Conservation (phyloP, 192 early-diverging fungal genomes). For the Pilaira anomala region DNA sequence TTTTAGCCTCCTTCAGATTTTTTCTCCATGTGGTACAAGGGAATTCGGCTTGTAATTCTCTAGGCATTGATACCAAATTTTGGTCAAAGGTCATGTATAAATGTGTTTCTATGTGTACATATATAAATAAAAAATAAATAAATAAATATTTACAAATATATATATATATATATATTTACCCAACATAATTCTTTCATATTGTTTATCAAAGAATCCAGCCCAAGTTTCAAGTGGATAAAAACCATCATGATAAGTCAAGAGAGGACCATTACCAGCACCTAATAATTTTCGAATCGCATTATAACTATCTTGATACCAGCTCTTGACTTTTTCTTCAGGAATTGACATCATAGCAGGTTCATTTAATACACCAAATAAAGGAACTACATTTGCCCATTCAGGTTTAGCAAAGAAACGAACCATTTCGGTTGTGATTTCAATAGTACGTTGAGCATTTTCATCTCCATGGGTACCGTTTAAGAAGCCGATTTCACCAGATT, state of each 20-base stretch:
- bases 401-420: conserved; percentile 50
- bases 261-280: conserved; percentile 26
- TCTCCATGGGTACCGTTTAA: conserved; percentile 42
- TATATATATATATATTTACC: conserved; percentile 30
- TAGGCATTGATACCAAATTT: conserved; percentile 28
- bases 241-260: conserved; percentile 44
- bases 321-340: conserved; percentile 26
- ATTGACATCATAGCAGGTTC: conserved; percentile 42
- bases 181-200: conserved; percentile 38
- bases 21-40: conserved; percentile 25
- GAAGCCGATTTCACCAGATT: conserved; percentile 38
- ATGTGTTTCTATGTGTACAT: conserved; percentile 40
- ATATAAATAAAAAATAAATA: neutral
- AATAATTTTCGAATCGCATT: conserved; percentile 33
- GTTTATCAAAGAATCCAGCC: conserved; percentile 36
- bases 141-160: conserved; percentile 1
- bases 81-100: conserved; percentile 48
- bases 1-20: conserved; percentile 34
- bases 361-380: conserved; percentile 51
- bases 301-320: conserved; percentile 43
- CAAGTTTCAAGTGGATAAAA: conserved; percentile 37
- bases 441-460: conserved; percentile 47
- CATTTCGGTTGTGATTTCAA: conserved; percentile 49
- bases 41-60: conserved; percentile 25
- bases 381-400: conserved; percentile 41